Evolutionary conservation across 208 protist species (phyloP).

Genomic region (Crithidia fasciculata): DNA sequence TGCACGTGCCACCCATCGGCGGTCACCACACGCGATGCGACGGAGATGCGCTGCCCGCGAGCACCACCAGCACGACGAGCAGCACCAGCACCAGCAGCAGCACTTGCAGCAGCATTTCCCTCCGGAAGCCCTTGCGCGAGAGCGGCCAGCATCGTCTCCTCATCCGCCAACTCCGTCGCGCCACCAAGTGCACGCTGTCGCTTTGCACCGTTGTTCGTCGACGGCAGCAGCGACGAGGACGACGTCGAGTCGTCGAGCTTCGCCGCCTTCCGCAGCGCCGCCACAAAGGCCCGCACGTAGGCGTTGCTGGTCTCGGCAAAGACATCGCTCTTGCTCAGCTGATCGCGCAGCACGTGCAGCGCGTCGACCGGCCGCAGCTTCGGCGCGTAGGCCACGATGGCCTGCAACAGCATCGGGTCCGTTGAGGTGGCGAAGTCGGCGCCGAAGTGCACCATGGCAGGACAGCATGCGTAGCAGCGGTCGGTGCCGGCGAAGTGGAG

Average conservation of each 20-base stretch:
- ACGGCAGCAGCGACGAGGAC: slow-evolving; percentile 10
- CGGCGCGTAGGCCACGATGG: slow-evolving; percentile 66
- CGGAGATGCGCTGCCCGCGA: slow-evolving; percentile 36
- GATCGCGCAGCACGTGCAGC: slow-evolving; percentile 40
- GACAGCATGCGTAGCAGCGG: slow-evolving; percentile 67
- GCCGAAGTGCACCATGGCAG: slow-evolving; percentile 72
- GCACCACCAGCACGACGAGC: not conserved
- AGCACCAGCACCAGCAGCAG: not conserved
- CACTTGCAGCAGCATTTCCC: not conserved
- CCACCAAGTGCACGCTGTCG: slow-evolving; percentile 36
- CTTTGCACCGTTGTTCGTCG: slow-evolving; percentile 14
- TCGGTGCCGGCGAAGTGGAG: slow-evolving; percentile 82
- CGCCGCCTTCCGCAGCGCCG: slow-evolving; percentile 70
- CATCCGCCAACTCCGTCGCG: slow-evolving; percentile 27
- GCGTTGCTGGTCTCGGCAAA: slow-evolving; percentile 59
- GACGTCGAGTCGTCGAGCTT: slow-evolving; percentile 55
- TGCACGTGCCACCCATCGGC: slow-evolving; percentile 78
- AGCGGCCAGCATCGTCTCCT: slow-evolving; percentile 47
- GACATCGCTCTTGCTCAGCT: slow-evolving; percentile 53
- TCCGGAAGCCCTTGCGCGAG: slow-evolving; percentile 35
- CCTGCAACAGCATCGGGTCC: slow-evolving; percentile 77
- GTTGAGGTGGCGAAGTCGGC: slow-evolving; percentile 71
- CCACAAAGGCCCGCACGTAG: slow-evolving; percentile 62
- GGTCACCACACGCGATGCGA: slow-evolving; percentile 54
- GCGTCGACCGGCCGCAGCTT: slow-evolving; percentile 73